Conservation (phyloP, 2,329 filamentous ascomycete species). For the Fusarium coffeatum region DNA sequence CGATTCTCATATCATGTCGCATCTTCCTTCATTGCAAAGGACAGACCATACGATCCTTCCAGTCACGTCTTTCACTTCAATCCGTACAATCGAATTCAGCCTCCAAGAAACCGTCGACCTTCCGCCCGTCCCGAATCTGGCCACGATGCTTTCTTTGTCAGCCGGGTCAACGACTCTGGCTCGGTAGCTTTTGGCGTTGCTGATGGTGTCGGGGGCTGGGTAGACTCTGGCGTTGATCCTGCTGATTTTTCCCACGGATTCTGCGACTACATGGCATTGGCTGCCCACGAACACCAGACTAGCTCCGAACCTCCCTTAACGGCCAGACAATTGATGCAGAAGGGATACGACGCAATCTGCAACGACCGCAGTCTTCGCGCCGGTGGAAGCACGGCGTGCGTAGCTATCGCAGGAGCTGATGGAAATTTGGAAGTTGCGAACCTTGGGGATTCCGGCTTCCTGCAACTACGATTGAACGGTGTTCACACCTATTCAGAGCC, state of each 20-base stretch:
- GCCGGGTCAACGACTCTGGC: slow-evolving; percentile 77
- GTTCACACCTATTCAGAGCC: slow-evolving; percentile 85
- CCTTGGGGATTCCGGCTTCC: slow-evolving; percentile 92
- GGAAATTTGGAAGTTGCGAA: slow-evolving; percentile 90
- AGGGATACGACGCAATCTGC: slow-evolving; percentile 85
- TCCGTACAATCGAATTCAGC: slow-evolving; percentile 69
- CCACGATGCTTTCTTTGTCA: slow-evolving; percentile 96
- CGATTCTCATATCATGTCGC: slow-evolving; percentile 76
- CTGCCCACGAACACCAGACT: slow-evolving; percentile 69
- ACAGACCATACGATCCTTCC: slow-evolving; percentile 73
- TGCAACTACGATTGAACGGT: slow-evolving; percentile 86
- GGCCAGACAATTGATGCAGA: slow-evolving; percentile 79
- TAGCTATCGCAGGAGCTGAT: slow-evolving; percentile 79
- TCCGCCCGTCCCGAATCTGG: slow-evolving; percentile 77
- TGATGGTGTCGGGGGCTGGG: slow-evolving; percentile 96
- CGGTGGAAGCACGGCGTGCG: slow-evolving; percentile 90
- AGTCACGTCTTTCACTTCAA: slow-evolving; percentile 80
- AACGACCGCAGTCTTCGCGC: slow-evolving; percentile 78
- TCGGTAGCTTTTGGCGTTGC: slow-evolving; percentile 88
- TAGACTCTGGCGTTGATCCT: slow-evolving; percentile 90
- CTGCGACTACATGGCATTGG: slow-evolving; percentile 90
- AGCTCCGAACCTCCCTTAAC: slow-evolving; percentile 58
- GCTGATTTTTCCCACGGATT: slow-evolving; percentile 95
- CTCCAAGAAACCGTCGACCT: slow-evolving; percentile 53
- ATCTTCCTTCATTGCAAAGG: slow-evolving; percentile 80